These are phyloP conservation scores for Bruguiera gymnorhiza DNA, from an alignment of 345 rosid species.

Conservation along the genomic window DNA sequence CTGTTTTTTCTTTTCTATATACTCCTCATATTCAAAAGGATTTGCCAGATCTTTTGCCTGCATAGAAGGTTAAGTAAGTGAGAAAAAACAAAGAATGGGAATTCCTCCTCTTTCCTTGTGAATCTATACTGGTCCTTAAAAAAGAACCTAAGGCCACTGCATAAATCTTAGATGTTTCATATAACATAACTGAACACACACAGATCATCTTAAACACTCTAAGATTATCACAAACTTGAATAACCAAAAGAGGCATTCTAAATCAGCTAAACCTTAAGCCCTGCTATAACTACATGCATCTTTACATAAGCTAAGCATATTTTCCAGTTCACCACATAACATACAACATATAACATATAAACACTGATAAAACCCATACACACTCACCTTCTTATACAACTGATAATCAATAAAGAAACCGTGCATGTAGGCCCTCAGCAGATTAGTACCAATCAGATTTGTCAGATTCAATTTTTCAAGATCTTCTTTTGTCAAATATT, in stretches of 20 bases:
- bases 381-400: slow-evolving; percentile 70
- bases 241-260: no score
- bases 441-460: slow-evolving; percentile 81
- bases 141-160: background rate
- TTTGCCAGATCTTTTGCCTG: slow-evolving; percentile 67
- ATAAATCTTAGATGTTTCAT: no score
- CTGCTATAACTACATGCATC: background rate
- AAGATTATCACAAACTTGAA: no score
- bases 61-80: slow-evolving; percentile 13
- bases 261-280: no score
- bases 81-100: background rate
- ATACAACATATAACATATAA: background rate
- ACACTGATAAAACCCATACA: background rate
- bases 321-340: background rate
- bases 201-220: background rate
- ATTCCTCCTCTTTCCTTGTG: background rate
- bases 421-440: slow-evolving; percentile 89
- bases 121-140: background rate
- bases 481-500: slow-evolving; percentile 84
- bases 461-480: slow-evolving; percentile 78
- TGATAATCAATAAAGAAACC: slow-evolving; percentile 77
- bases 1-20: slow-evolving; percentile 57
- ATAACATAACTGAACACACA: background rate
- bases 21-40: slow-evolving; percentile 67
- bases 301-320: background rate